Conservation (phyloP, 305 asterid genomes). For the Salvia sclarea region DNA sequence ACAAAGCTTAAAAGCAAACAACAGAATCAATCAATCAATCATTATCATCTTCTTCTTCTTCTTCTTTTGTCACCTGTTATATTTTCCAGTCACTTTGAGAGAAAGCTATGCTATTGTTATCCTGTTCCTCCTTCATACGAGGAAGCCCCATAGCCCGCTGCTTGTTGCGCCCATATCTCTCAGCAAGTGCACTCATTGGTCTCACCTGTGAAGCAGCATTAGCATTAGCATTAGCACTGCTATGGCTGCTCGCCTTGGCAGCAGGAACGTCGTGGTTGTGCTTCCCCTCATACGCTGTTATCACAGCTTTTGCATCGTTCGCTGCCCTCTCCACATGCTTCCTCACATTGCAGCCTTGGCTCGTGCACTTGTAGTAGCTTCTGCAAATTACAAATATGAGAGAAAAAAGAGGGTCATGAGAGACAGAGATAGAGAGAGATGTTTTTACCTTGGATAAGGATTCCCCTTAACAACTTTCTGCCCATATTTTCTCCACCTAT, state of each 20-base stretch:
- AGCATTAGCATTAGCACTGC: constrained; percentile 43
- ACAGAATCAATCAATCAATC: neutral
- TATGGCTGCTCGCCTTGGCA: constrained; percentile 70
- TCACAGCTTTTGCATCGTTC: constrained; percentile 74
- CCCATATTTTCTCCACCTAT: constrained; percentile 90
- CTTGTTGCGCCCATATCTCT: constrained; percentile 42
- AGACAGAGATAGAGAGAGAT: neutral
- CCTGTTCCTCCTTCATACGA: constrained; percentile 74
- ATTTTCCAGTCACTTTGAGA: neutral
- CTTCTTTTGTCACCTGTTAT: neutral
- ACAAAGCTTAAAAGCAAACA: constrained; percentile 36
- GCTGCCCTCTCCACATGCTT: constrained; percentile 97
- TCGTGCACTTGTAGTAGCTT: too few relatives aligned
- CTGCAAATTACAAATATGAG: constrained; percentile 32
- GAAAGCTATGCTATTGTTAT: constrained; percentile 45
- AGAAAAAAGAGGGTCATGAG: constrained; percentile 2
- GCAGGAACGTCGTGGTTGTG: constrained; percentile 87
- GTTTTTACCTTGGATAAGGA: constrained; percentile 77
- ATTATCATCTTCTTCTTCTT: neutral
- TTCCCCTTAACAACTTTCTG: constrained; percentile 97
- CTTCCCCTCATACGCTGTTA: constrained; percentile 90
- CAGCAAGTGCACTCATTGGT: constrained; percentile 38
- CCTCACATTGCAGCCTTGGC: constrained; percentile 71
- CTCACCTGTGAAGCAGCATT: constrained; percentile 50
- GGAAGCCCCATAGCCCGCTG: constrained; percentile 51